phyloP scores from a whole-genome alignment of 2,329 filamentous ascomycete species.

The Colletotrichum cordylinicola region DNA sequence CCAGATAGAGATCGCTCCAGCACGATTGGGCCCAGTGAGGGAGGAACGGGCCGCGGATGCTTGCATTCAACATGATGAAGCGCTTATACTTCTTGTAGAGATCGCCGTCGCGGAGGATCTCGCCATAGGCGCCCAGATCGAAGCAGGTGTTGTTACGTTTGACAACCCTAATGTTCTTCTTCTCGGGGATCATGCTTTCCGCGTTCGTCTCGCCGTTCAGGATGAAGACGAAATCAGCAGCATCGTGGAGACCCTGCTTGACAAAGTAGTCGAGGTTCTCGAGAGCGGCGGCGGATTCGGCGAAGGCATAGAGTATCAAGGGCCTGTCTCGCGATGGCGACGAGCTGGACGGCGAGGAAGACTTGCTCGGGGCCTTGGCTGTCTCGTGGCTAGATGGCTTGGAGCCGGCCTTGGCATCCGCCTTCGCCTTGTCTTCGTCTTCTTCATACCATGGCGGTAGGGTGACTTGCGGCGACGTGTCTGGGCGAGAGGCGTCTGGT shows the following conservation, averaged over 20 bases:
- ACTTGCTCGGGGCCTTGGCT: background rate
- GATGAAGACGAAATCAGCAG: conserved; percentile 45
- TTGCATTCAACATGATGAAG: conserved; percentile 42
- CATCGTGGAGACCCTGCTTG: conserved; percentile 38
- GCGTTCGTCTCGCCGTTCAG: conserved; percentile 38
- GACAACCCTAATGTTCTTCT: conserved; percentile 36
- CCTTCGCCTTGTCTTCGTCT: background rate
- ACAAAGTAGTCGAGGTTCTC: conserved; percentile 42
- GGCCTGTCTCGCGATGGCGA: conserved; percentile 19
- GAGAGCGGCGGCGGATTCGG: conserved; percentile 35
- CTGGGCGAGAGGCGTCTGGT: background rate
- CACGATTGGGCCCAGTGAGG: conserved; percentile 38
- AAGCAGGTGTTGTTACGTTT: conserved; percentile 37
- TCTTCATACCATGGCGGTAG: conserved; percentile 3
- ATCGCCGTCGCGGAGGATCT: conserved; percentile 34
- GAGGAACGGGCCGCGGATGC: conserved; percentile 41
- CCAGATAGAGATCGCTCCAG: conserved; percentile 40
- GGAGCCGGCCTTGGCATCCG: background rate
- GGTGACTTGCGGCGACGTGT: background rate
- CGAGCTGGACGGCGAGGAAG: background rate
- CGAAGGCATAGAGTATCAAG: conserved; percentile 40
- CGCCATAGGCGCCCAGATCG: conserved; percentile 39
- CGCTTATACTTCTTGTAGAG: conserved; percentile 38
- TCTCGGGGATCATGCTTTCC: conserved; percentile 29
- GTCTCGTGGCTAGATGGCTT: background rate